phyloP scores from a whole-genome alignment of 2,329 filamentous ascomycete genomes.

The Trichoderma simmonsii region DNA sequence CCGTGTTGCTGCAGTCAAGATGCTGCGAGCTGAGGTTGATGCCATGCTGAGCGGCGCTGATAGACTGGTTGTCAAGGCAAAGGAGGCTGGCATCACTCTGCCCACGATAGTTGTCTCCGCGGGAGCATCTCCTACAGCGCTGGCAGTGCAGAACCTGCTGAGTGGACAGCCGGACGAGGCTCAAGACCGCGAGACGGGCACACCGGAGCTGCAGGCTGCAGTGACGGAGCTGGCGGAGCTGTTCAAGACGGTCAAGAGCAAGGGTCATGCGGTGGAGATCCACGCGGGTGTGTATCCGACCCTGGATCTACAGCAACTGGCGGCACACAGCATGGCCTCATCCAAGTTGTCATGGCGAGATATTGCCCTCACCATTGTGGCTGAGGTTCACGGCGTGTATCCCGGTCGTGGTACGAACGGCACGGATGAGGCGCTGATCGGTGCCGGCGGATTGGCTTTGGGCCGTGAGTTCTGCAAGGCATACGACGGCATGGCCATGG shows the following conservation, averaged over 20 bases:
- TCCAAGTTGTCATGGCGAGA: constrained; percentile 48
- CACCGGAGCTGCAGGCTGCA: constrained; percentile 23
- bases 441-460: constrained; percentile 66
- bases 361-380: constrained; percentile 66
- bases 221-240: constrained; percentile 23
- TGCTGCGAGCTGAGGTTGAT: constrained; percentile 32
- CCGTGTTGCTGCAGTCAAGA: constrained; percentile 30
- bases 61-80: constrained; percentile 21
- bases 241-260: constrained; percentile 30
- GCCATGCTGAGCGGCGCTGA: constrained; percentile 29
- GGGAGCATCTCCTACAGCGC: constrained; percentile 71
- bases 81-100: constrained; percentile 21
- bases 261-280: constrained; percentile 57
- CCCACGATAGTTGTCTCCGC: constrained; percentile 53
- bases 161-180: constrained; percentile 8
- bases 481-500: constrained; percentile 69
- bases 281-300: constrained; percentile 75
- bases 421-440: constrained; percentile 63
- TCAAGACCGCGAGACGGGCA: constrained; percentile 8
- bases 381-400: constrained; percentile 69
- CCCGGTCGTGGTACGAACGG: constrained; percentile 48
- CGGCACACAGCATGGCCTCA: constrained; percentile 58
- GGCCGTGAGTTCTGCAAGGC: constrained; percentile 71
- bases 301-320: constrained; percentile 76
- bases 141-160: constrained; percentile 29